phyloP scores from a whole-genome alignment of 2,329 filamentous ascomycete species.

The Claviceps sp. region DNA sequence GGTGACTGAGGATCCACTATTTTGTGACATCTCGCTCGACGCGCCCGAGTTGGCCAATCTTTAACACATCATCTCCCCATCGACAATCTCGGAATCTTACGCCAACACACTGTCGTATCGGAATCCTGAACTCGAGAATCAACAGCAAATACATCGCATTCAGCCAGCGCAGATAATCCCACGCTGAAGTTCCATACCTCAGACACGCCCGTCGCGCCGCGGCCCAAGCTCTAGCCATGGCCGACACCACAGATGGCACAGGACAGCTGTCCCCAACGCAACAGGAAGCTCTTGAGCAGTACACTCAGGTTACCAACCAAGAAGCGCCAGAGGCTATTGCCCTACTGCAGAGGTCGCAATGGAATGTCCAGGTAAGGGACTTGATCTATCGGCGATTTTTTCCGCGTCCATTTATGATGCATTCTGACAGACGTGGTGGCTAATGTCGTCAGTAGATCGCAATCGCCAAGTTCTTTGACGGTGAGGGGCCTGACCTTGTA shows the following conservation, averaged over 20 bases:
- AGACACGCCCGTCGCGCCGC: background rate
- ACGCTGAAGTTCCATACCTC: background rate
- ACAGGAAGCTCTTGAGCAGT: constrained; percentile 76
- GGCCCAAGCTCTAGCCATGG: constrained; percentile 13
- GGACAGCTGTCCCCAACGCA: constrained; percentile 62
- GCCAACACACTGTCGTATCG: background rate
- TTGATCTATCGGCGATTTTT: too few relatives aligned
- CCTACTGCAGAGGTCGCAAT: constrained; percentile 73
- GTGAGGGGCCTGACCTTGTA: constrained; percentile 71
- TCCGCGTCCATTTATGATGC: background rate
- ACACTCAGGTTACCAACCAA: constrained; percentile 77
- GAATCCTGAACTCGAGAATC: background rate
- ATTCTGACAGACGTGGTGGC: background rate
- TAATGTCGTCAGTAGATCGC: constrained; percentile 51
- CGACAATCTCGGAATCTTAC: background rate
- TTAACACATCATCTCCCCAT: background rate
- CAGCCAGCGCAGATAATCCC: background rate
- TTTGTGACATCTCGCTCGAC: background rate
- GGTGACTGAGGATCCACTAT: background rate
- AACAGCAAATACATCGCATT: background rate
- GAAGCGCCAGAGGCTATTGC: constrained; percentile 62
- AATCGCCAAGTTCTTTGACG: constrained; percentile 95
- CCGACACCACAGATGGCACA: constrained; percentile 34
- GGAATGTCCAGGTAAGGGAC: constrained; percentile 71
- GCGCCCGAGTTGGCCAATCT: background rate